Base-by-base conservation (phyloP, 1,284 basidiomycete genomes). In the Microbotryomycetes sp. region DNA sequence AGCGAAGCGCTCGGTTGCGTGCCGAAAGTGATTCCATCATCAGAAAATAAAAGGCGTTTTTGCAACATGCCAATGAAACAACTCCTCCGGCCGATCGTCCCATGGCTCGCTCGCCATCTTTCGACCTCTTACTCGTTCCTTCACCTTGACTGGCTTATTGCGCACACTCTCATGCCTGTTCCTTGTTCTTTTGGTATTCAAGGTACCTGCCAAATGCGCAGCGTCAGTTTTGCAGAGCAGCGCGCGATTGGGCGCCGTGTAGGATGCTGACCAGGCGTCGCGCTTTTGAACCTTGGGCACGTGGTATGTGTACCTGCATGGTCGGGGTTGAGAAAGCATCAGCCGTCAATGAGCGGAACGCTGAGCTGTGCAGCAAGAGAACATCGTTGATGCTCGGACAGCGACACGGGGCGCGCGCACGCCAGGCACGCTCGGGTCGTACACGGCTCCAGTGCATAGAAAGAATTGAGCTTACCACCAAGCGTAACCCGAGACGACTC, bases 401-500 rank as follows among this genome's bases (percentile, higher is more conserved):
- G n/a, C n/a, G n/a, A n/a, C n/a, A n/a, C n/a, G n/a, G n/a, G n/a
- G n/a, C n/a, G n/a, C n/a, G n/a, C n/a, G n/a, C n/a, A n/a, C n/a
- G n/a, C n/a, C n/a, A n/a, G n/a, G n/a, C n/a, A n/a, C n/a, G n/a
- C n/a, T n/a, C n/a, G n/a, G 23, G 0, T 16, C 5, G 21, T 4
- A 3, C 4, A 49, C 24, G 28, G 15, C 21, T 16, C 24, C 3
- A 13, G 31, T 21, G 27, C n/a, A 29, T 18, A 58, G n/a, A n/a
- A n/a, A n/a, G n/a, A n/a, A n/a, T n/a, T n/a, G n/a, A n/a, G n/a
- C 56, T 46, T 18, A 63, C 64, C 63, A 62, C 49, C 47, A 62
- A 21, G 57, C 26, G 61, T 62, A 62, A 7, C 61, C 61, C 7
- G 48, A 2, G 16, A 63, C 61, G 30, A 61, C 11, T 23, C 64